phyloP scores from a whole-genome alignment of 2,329 filamentous ascomycete species.

The Dothideomycetidae sp. region DNA sequence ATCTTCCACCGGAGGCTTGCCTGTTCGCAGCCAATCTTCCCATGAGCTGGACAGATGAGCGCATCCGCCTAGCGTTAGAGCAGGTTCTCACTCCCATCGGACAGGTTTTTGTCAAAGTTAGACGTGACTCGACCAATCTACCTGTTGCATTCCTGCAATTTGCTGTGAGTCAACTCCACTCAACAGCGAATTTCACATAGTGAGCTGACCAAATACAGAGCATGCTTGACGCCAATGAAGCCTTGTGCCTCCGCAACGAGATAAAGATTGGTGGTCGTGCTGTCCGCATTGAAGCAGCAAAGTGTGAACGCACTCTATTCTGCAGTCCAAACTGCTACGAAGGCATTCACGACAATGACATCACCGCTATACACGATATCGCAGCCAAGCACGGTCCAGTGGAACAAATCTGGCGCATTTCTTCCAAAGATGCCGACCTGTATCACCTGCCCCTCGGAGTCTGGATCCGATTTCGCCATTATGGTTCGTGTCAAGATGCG shows the following conservation, averaged over 20 bases:
- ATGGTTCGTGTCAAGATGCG: slow-evolving; percentile 19
- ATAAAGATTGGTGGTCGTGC: slow-evolving; percentile 8
- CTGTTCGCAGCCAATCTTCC: slow-evolving; percentile 51
- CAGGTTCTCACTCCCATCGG: slow-evolving; percentile 41
- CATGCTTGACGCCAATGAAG: slow-evolving; percentile 40
- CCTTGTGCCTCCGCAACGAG: slow-evolving; percentile 39
- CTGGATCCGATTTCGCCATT: slow-evolving; percentile 19
- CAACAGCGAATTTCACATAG: no score
- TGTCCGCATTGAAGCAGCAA: slow-evolving; percentile 46
- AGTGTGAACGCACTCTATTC: slow-evolving; percentile 15
- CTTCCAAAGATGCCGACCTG: slow-evolving; percentile 16
- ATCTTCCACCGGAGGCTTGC: slow-evolving; percentile 42
- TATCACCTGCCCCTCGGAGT: slow-evolving; percentile 20
- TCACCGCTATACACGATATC: slow-evolving; percentile 13
- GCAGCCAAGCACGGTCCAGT: slow-evolving; percentile 15
- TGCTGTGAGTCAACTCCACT: slow-evolving; percentile 36
- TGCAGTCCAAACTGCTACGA: slow-evolving; percentile 11
- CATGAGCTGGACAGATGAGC: slow-evolving; percentile 34
- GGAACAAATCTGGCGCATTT: slow-evolving; percentile 15
- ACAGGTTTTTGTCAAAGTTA: slow-evolving; percentile 48
- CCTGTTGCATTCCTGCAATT: slow-evolving; percentile 52
- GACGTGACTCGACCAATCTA: slow-evolving; percentile 43
- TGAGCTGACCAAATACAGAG: no score
- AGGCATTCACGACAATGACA: slow-evolving; percentile 13
- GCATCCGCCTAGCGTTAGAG: slow-evolving; percentile 40